These are phyloP conservation scores for Hylodesmum podocarpum DNA, from an alignment of 306 rosid genomes.

Conservation along the genomic window DNA sequence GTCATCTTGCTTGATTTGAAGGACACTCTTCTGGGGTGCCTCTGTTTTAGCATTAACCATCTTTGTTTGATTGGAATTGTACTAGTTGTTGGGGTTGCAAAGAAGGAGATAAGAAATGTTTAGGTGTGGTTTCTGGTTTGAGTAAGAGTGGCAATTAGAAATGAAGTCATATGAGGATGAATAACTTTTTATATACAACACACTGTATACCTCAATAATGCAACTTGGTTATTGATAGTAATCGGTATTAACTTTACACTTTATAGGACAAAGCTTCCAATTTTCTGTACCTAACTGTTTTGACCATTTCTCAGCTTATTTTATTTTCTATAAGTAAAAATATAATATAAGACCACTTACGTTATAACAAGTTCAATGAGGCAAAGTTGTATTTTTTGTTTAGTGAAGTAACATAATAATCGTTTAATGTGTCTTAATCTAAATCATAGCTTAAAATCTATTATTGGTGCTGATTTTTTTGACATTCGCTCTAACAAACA, in stretches of 20 bases:
- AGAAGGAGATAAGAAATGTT: background rate
- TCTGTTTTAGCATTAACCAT: conserved; percentile 49
- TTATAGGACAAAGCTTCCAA: background rate
- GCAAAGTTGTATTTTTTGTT: background rate
- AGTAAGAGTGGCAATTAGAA: background rate
- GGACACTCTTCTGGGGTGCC: conserved; percentile 45
- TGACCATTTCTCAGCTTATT: conserved; percentile 6
- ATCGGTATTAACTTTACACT: conserved; percentile 4
- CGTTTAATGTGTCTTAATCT: too few relatives aligned
- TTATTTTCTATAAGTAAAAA: background rate
- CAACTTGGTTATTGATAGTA: conserved; percentile 1
- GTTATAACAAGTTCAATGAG: background rate
- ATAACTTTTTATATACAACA: conserved; percentile 18
- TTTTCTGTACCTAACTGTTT: conserved; percentile 7
- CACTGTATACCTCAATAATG: background rate
- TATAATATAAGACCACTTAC: background rate
- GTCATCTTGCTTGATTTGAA: conserved; percentile 60
- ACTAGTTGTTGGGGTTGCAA: background rate
- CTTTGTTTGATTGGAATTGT: conserved; percentile 1
- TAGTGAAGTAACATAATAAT: background rate
- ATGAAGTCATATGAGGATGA: conserved; percentile 11
- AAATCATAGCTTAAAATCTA: too few relatives aligned
- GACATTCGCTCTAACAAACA: too few relatives aligned
- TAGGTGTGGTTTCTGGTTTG: background rate
- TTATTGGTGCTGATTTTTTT: too few relatives aligned